A percentile compares a stretch with the other conserved stretches of the same genome.
phyloP scores from a whole-genome alignment of 2,329 filamentous ascomycete species.

The Paecilomyces formosus region DNA sequence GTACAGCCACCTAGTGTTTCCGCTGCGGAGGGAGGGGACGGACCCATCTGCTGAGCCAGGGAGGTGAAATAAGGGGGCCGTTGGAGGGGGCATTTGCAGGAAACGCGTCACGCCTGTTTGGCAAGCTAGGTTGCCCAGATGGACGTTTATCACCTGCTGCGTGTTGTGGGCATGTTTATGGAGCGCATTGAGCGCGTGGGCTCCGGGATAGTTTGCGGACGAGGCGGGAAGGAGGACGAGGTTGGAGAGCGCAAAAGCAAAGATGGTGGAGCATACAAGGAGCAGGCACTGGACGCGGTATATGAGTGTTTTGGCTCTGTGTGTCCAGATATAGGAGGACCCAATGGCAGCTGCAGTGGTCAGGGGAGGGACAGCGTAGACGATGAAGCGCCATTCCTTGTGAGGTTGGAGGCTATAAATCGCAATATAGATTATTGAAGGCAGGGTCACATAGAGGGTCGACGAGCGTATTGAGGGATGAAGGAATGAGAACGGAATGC shows the following conservation, averaged over 20 bases:
- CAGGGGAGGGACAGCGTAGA: constrained; percentile 75
- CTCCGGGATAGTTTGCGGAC: constrained; percentile 88
- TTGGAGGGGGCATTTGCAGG: constrained; percentile 33
- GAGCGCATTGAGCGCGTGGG: constrained; percentile 57
- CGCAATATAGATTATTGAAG: constrained; percentile 63
- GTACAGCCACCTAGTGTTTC: constrained; percentile 43
- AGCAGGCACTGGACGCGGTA: constrained; percentile 49
- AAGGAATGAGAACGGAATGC: constrained; percentile 44
- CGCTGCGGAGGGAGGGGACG: constrained; percentile 9
- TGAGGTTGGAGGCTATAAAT: constrained; percentile 86
- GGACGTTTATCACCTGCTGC: constrained; percentile 32
- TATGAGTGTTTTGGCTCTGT: constrained; percentile 53
- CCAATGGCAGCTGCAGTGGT: constrained; percentile 70
- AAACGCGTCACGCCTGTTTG: constrained; percentile 59
- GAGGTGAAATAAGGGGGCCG: constrained; percentile 9
- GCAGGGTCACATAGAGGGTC: constrained; percentile 51
- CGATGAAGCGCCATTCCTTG: constrained; percentile 92
- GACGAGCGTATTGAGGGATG: constrained; percentile 45
- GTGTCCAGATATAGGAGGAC: constrained; percentile 62
- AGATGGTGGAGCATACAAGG: constrained; percentile 53
- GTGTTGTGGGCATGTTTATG: constrained; percentile 24
- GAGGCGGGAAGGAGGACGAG: constrained; percentile 72
- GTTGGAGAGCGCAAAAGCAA: constrained; percentile 54
- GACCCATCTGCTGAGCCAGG: constrained; percentile 14
- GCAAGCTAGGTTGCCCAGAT: constrained; percentile 55